Evolutionary conservation across 148 eudicot genomes (phyloP).

Genomic region (Silene conica): DNA sequence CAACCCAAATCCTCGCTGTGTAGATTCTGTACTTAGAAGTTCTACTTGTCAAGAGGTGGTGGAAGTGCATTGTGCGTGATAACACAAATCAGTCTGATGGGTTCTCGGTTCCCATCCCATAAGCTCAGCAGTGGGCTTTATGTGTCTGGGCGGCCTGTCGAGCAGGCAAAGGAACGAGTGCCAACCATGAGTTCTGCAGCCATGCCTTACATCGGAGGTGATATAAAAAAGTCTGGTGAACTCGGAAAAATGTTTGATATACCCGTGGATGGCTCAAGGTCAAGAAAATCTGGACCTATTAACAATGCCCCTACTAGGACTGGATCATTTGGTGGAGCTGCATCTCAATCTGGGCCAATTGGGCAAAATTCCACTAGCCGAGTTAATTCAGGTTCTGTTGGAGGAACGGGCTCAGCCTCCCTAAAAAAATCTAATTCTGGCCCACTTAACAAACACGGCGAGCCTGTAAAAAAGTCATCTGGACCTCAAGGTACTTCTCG

Average conservation of each 20-base stretch:
- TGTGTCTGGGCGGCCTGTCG: constrained; percentile 87
- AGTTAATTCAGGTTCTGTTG: constrained; percentile 45
- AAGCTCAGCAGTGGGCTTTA: constrained; percentile 90
- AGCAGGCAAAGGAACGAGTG: constrained; percentile 86
- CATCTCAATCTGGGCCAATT: constrained; percentile 86
- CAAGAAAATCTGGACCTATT: constrained; percentile 82
- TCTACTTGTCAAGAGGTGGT: constrained; percentile 7
- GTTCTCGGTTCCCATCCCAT: constrained; percentile 90
- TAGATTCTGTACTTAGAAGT: constrained; percentile 19
- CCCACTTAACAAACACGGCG: constrained; percentile 82
- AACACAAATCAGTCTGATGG: constrained; percentile 39
- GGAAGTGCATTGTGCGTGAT: constrained; percentile 24
- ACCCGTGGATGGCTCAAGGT: constrained; percentile 62
- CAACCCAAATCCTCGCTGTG: constrained; percentile 18
- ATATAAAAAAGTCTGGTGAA: constrained; percentile 90
- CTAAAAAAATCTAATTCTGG: constrained; percentile 84
- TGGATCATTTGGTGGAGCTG: constrained; percentile 73
- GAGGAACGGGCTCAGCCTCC: constrained; percentile 52
- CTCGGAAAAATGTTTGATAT: constrained; percentile 94
- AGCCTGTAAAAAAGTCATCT: constrained; percentile 74
- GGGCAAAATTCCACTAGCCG: constrained; percentile 48
- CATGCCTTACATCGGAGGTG: constrained; percentile 95
- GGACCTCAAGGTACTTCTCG: constrained; percentile 69
- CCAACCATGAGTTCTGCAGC: constrained; percentile 93
- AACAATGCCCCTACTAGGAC: constrained; percentile 64